Evolutionary conservation across 805 yeast genomes (phyloP), one percentile per base, ranked within the genome.

Genomic region (Wickerhamomyces hampshirensis): DNA sequence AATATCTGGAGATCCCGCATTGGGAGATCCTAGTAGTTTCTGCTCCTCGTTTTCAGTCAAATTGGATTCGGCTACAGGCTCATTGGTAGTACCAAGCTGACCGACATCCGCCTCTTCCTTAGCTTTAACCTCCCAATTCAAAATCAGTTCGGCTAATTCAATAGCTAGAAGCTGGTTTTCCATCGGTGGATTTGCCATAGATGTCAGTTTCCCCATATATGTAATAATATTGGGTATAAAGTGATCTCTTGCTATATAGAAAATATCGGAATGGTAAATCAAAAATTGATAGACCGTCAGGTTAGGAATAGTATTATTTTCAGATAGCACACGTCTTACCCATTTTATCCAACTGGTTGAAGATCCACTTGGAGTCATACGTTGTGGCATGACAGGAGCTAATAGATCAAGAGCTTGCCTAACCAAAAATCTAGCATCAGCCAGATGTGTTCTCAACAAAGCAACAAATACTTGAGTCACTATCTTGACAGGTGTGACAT

Each of bases 391-490:
- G 0, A 84, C 93, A 0, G 96, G 96, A 0, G 97, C 96, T 14
- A 93, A 64, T 5, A 84, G 65, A 51, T 89, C 96, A 26, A 94
- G 66, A 0, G 97, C 94, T 53, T 87, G 94, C 55, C 80, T 77
- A 0, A 89, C 95, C 53, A 93, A 65, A 42, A 73, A 77, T 33
- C 94, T 72, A 0, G 94, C 84, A 48, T 93, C 99, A 17, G 76
- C 73, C 44, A 85, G 95, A 43, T 87, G 85, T 1, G 95, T 79
- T 52, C 91, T 73, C 35, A 93, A 65, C 21, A 93, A 62, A 0
- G 97, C 95, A 39, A 87, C 95, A 63, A 91, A 93, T 3, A 91
- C 86, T 55, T 87, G 97, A 0, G 91, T 82, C 4, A 91, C 94
- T 34, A 94, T 75, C 51, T 86, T 84, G 0, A 84, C 71, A 6